Conservation (phyloP, 129 eudicot genomes). For the Helianthus tuberosus region DNA sequence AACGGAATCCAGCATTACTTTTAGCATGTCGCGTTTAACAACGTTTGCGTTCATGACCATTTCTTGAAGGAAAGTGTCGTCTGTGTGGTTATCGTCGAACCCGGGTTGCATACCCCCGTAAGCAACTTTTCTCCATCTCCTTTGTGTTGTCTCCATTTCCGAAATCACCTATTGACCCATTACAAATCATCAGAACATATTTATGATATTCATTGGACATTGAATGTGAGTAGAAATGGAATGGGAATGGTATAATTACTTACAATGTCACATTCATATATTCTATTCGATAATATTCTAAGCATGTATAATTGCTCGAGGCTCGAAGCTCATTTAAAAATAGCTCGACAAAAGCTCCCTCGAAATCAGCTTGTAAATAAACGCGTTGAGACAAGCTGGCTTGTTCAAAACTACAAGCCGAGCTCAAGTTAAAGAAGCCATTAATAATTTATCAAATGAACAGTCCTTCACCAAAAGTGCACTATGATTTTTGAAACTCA, state of each 20-base stretch:
- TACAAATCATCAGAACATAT: background rate
- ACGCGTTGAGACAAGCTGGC: no score
- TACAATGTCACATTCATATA: background rate
- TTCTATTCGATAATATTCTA: background rate
- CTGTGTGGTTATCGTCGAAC: slow-evolving; percentile 86
- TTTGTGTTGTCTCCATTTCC: slow-evolving; percentile 45
- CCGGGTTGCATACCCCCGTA: slow-evolving; percentile 99
- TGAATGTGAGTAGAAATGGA: background rate
- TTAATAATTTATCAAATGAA: no score
- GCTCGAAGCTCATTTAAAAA: no score
- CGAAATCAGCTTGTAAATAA: no score
- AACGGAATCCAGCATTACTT: slow-evolving; percentile 80
- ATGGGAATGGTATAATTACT: background rate
- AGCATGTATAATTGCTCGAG: background rate
- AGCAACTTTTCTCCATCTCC: slow-evolving; percentile 94
- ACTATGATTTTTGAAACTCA: no score
- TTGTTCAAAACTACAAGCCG: no score
- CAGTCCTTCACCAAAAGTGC: no score
- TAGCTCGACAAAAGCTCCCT: no score
- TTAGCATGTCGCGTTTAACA: slow-evolving; percentile 73
- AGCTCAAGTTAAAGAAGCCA: no score
- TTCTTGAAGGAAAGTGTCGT: slow-evolving; percentile 84
- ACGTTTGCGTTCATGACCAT: slow-evolving; percentile 98
- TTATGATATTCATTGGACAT: background rate
- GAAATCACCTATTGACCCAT: background rate